These are phyloP conservation scores for Termitomyces sp. DNA, from an alignment of 768 basidiomycete species.

Conservation along the genomic window DNA sequence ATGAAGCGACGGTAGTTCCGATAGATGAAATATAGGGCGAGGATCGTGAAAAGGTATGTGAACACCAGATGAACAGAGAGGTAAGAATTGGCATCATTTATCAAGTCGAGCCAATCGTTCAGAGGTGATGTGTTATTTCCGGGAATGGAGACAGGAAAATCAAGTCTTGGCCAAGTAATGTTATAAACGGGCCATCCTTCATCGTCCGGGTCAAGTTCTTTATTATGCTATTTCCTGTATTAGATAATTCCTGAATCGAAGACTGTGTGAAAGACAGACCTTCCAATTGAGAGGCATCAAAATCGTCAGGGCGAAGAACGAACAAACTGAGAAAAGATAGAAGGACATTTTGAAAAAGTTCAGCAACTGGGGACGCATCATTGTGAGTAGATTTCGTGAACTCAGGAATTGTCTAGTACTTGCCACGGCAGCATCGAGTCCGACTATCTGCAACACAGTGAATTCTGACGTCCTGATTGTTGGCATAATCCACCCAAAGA, in stretches of 20 bases:
- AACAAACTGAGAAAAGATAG: slow-evolving; percentile 84
- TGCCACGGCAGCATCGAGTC: slow-evolving; percentile 94
- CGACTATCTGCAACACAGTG: slow-evolving; percentile 92
- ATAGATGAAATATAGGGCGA: slow-evolving; percentile 84
- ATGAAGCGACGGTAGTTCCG: slow-evolving; percentile 88
- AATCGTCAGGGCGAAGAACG: slow-evolving; percentile 75
- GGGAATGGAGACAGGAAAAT: slow-evolving; percentile 10
- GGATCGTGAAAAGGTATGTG: slow-evolving; percentile 89
- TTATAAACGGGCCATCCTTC: slow-evolving; percentile 39
- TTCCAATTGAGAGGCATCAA: slow-evolving; percentile 95
- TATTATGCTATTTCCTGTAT: slow-evolving; percentile 54
- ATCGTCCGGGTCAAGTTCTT: slow-evolving; percentile 58
- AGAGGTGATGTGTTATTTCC: slow-evolving; percentile 33
- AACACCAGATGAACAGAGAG: slow-evolving; percentile 87
- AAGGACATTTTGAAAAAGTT: slow-evolving; percentile 97
- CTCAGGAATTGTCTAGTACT: slow-evolving; percentile 21
- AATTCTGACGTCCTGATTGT: slow-evolving; percentile 90
- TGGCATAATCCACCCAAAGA: slow-evolving; percentile 96
- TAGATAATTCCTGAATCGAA: slow-evolving; percentile 4
- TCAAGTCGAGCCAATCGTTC: slow-evolving; percentile 80
- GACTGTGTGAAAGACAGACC: slow-evolving; percentile 41
- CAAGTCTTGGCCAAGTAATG: slow-evolving; percentile 43
- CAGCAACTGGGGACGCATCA: slow-evolving; percentile 54
- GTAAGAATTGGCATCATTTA: slow-evolving; percentile 87
- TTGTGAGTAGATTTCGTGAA: background rate